These are phyloP conservation scores for Flaveria floridana DNA, from an alignment of 140 eudicot species.

Conservation along the genomic window DNA sequence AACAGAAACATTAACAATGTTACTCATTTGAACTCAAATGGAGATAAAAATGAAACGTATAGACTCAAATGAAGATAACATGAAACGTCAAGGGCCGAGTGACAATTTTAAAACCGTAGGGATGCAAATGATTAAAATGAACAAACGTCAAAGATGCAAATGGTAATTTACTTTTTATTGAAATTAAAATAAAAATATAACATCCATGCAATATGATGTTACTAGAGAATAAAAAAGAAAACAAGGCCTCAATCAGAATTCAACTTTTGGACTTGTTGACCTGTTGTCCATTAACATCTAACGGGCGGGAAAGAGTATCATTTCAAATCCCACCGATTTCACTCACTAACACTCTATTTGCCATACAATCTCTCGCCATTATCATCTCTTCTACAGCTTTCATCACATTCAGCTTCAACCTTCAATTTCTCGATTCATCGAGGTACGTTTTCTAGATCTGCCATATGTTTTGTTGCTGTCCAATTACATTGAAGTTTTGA, in stretches of 20 bases:
- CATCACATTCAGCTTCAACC: background rate
- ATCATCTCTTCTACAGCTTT: constrained; percentile 11
- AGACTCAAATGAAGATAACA: too few relatives aligned
- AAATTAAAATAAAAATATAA: too few relatives aligned
- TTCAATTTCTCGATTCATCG: constrained; percentile 1
- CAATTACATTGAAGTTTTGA: background rate
- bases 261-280: background rate
- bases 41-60: too few relatives aligned
- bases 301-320: constrained; percentile 21
- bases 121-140: too few relatives aligned
- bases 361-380: background rate
- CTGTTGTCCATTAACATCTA: background rate
- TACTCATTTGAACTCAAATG: too few relatives aligned
- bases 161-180: too few relatives aligned
- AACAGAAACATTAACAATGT: too few relatives aligned
- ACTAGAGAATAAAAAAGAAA: too few relatives aligned
- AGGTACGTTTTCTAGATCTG: background rate
- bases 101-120: too few relatives aligned
- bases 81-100: too few relatives aligned
- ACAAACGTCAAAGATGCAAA: too few relatives aligned
- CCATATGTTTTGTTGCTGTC: background rate
- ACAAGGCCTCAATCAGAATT: background rate
- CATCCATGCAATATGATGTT: too few relatives aligned
- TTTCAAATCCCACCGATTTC: constrained; percentile 14
- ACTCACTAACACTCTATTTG: background rate